Evolutionary conservation across 2,329 filamentous ascomycete genomes (phyloP).

Genomic region (Epichloe scottii): DNA sequence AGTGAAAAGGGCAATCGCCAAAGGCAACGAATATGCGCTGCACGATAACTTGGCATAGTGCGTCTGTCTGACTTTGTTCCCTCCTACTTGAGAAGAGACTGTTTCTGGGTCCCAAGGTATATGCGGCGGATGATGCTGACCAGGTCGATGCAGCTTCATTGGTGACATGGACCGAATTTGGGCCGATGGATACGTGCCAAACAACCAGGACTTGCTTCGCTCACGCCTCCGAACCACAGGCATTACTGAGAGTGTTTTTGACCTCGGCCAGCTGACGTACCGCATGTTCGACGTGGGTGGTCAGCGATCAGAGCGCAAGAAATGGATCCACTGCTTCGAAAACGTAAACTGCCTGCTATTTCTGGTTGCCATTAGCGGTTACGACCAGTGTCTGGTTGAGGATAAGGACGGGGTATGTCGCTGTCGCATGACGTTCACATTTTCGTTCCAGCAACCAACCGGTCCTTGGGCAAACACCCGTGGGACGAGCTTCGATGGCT

Average conservation of each 20-base stretch:
- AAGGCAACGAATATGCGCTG: slow-evolving; percentile 91
- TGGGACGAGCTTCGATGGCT: slow-evolving; percentile 4
- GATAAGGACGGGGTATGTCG: slow-evolving; percentile 80
- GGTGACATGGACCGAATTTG: slow-evolving; percentile 65
- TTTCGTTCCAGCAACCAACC: neutral
- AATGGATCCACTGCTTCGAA: slow-evolving; percentile 98
- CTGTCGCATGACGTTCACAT: neutral
- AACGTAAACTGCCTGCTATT: slow-evolving; percentile 88
- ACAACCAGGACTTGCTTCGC: slow-evolving; percentile 85
- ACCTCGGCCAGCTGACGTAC: slow-evolving; percentile 88
- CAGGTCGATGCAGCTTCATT: slow-evolving; percentile 55
- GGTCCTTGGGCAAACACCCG: neutral
- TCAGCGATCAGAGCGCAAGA: slow-evolving; percentile 92
- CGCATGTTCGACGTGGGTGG: slow-evolving; percentile 97
- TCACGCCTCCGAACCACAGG: slow-evolving; percentile 96
- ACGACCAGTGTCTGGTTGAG: slow-evolving; percentile 91
- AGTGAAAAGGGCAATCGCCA: slow-evolving; percentile 75
- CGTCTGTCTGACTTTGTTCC: slow-evolving; percentile 31
- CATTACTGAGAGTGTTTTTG: slow-evolving; percentile 94
- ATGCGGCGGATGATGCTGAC: slow-evolving; percentile 1
- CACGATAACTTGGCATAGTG: slow-evolving; percentile 95
- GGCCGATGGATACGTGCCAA: slow-evolving; percentile 68
- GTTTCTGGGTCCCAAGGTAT: neutral
- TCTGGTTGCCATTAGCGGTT: slow-evolving; percentile 88
- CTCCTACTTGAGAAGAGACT: neutral